Base-by-base conservation (phyloP, 164 flowering plant genomes). In the Vitis labrusca region DNA sequence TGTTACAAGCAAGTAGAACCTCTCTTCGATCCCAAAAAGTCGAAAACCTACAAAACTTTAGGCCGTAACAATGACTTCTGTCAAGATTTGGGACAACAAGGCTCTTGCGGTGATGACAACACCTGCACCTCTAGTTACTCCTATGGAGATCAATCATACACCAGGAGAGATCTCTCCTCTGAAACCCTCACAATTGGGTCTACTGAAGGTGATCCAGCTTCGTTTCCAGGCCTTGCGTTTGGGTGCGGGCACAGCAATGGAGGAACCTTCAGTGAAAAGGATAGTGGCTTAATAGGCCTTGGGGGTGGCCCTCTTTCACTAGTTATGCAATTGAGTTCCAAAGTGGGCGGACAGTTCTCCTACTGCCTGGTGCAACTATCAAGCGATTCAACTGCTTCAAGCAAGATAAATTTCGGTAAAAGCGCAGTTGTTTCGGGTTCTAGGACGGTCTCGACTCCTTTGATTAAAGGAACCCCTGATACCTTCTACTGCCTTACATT, bases 221-320 rank as follows among this genome's bases (percentile, higher is more conserved):
- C 76, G 1, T 3, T 79, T 10, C 72, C 54, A 0, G 55, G 57
- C 7, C 49, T 30, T 0, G 14, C 55, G 16, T 27, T 81, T 50
- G 84, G 84, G 2, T 81, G 94, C 17, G 92, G 89, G 1, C 77
- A 71, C 53, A 15, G 72, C 2, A 85, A 88, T 49, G 63, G 1
- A 0, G 94, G 90, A 0, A 66, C 70, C 0, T 91, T 85, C 56
- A 17, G 32, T n/a, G 49, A 47, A 1, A 17, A 30, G 1, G 77
- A 51, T 0, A 67, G 85, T 0, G 93, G 97, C 4, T 67, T 89
- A 0, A 60, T 89, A 17, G 97, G 97, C 6, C 78, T 91, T 1
- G 92, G 91, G 3, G 71, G 81, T 2, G 91, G 91, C 0, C 67
- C 78, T 0, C 29, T 65, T 0, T 89, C 93, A 0, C 69, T 87